Percentiles rank a stretch among this genome's conserved stretches.
These are phyloP conservation scores for Dendrobium huoshanense DNA, from an alignment of 106 monocot species.

Conservation along the genomic window DNA sequence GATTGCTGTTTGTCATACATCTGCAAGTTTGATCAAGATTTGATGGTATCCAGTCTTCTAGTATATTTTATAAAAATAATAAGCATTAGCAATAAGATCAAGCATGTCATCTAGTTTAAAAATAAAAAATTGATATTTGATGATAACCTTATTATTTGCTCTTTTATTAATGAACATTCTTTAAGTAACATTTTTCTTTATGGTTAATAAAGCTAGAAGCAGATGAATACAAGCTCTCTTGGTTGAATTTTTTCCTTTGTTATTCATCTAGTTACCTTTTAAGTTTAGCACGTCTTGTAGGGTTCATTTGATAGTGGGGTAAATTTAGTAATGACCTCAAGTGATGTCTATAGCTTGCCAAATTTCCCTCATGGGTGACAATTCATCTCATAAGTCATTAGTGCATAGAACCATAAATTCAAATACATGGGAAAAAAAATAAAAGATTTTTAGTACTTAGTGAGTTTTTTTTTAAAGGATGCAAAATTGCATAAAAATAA, in stretches of 20 bases:
- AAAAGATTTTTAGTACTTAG: too few relatives aligned
- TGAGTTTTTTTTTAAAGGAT: too few relatives aligned
- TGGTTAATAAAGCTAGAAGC: too few relatives aligned
- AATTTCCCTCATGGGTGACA: too few relatives aligned
- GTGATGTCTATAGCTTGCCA: too few relatives aligned
- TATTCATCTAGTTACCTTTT: background rate
- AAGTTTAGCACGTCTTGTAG: background rate
- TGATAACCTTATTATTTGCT: background rate
- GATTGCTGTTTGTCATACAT: background rate
- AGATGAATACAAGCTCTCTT: background rate
- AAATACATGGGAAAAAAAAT: too few relatives aligned
- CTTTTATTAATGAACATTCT: background rate
- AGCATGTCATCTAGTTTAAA: background rate
- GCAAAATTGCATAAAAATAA: too few relatives aligned
- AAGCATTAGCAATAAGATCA: background rate
- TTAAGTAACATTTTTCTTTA: background rate
- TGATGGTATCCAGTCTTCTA: slow-evolving; percentile 1
- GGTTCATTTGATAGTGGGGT: background rate
- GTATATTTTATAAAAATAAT: background rate
- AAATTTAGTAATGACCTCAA: too few relatives aligned
- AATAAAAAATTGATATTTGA: background rate
- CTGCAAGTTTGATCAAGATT: background rate
- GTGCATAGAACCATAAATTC: too few relatives aligned
- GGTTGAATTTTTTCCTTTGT: background rate
- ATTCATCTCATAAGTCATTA: too few relatives aligned